Evolutionary conservation across 1,139 yeast species (phyloP).

Genomic region (Geotrichum carabidarum): DNA sequence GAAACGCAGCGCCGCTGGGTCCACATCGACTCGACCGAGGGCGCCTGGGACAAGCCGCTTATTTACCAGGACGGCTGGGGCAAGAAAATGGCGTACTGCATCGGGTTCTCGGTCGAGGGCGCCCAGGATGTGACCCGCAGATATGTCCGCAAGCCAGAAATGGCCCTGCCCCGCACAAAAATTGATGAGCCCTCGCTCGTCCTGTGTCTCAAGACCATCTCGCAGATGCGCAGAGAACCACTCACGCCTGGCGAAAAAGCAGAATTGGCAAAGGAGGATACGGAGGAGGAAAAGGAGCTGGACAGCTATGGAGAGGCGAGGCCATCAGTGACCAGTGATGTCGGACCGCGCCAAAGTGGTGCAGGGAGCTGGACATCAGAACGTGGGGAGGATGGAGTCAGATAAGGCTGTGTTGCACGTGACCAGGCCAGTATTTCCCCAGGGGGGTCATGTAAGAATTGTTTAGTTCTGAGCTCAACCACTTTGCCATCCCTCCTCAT

Average conservation of each 20-base stretch:
- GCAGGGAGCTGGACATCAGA: slow-evolving; percentile 63
- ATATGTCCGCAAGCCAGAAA: slow-evolving; percentile 53
- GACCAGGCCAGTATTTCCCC: no score
- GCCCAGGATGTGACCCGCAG: slow-evolving; percentile 63
- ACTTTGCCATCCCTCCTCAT: neutral
- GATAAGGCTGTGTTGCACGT: neutral
- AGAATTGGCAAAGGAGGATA: slow-evolving; percentile 39
- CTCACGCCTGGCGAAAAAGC: slow-evolving; percentile 37
- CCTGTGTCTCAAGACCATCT: slow-evolving; percentile 39
- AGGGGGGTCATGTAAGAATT: neutral
- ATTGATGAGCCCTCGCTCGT: slow-evolving; percentile 44
- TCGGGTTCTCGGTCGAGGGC: slow-evolving; percentile 62
- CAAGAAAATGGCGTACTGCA: slow-evolving; percentile 80
- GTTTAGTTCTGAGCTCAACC: no score
- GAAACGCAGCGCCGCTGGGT: slow-evolving; percentile 61
- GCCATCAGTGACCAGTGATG: slow-evolving; percentile 20
- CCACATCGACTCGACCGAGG: slow-evolving; percentile 87
- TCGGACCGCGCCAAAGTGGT: slow-evolving; percentile 62
- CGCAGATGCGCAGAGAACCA: slow-evolving; percentile 38
- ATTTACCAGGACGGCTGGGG: slow-evolving; percentile 86
- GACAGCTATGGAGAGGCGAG: slow-evolving; percentile 24
- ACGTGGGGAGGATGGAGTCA: slow-evolving; percentile 70
- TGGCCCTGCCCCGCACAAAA: slow-evolving; percentile 49
- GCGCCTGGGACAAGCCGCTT: slow-evolving; percentile 72
- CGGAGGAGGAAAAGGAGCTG: slow-evolving; percentile 41